Percentiles rank a stretch among this genome's conserved stretches.
phyloP scores from a whole-genome alignment of 139 green algal species.

The Picochlorum sp. region DNA sequence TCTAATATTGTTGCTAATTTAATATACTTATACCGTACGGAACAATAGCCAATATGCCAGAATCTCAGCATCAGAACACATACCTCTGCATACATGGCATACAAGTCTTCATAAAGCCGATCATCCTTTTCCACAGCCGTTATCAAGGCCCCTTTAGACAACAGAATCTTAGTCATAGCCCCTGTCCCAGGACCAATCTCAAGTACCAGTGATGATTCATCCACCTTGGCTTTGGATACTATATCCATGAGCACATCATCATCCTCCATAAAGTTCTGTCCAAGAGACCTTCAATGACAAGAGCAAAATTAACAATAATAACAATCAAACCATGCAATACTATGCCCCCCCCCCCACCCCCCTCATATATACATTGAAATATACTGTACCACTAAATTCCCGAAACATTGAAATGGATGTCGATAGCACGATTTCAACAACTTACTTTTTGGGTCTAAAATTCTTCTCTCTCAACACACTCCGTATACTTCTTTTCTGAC shows the following conservation, averaged over 20 bases:
- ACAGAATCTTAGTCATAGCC: conserved; percentile 56
- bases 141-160: conserved; percentile 53
- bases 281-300: too few relatives aligned
- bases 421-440: too few relatives aligned
- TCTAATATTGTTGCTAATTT: background rate
- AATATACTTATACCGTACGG: background rate
- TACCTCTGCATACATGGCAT: conserved; percentile 13
- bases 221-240: conserved; percentile 43
- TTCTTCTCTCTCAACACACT: background rate
- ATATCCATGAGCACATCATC: conserved; percentile 61
- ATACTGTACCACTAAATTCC: too few relatives aligned
- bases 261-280: conserved; percentile 89
- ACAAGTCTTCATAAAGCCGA: conserved; percentile 33
- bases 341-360: too few relatives aligned
- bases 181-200: conserved; percentile 71
- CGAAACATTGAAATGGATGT: too few relatives aligned
- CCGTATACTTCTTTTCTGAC: background rate
- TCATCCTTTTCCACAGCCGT: conserved; percentile 91
- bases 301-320: too few relatives aligned
- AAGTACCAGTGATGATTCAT: conserved; percentile 62
- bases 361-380: too few relatives aligned
- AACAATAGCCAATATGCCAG: background rate
- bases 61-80: conserved; percentile 6
- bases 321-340: too few relatives aligned
- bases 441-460: background rate